Evolutionary conservation across 257 asterid genomes (phyloP), one percentile per base, ranked within the genome.

Genomic region (Lycium barbarum): DNA sequence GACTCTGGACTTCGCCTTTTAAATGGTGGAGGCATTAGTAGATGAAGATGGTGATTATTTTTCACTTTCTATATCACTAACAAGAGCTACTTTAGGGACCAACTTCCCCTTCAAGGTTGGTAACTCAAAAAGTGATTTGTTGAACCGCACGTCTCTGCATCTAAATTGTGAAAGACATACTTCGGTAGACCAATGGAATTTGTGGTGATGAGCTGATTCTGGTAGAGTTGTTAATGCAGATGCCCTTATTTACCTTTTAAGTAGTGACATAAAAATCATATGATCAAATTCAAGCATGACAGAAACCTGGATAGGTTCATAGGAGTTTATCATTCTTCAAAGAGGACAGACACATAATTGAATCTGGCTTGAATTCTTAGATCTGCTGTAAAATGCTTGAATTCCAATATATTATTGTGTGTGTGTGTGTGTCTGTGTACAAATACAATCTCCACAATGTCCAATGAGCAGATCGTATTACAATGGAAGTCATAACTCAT

Each of bases 241-340:
- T 2, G 15, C 40, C 61, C 47, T 7, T 76, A 26, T 26, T 53
- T 3, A 14, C 82, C 15, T 76, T 26, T 76, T 26, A 76, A 51
- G 65, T 53, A 76, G 47, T 76, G 82, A 53, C 65, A 26, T 51
- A 33, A 76, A 53, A 14, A 8, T 47, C 15, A 51, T 20, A 73
- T 6, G 12, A 20, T 73, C 43, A 0, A 43, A 47, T 73, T 73
- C 61, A 20, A 0, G 20, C 35, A 45, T 73, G 40, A 73, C 5
- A 20, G 38, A n/a, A 43, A n/a, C 36, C 57, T 72, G 58, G 12
- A 12, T 49, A 49, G 45, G 81, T 22, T 9, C 61, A 22, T 51
- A 74, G 45, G 80, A 22, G 81, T 51, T 49, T 74, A 3, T 9
- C 62, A 49, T 74, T 74, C 54, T 70, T 38, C 79, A 70, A 70